Percentiles rank a stretch among this genome's conserved stretches.
These are phyloP conservation scores for Alternaria arbusti DNA, from an alignment of 2,329 filamentous ascomycete species.

Conservation along the genomic window DNA sequence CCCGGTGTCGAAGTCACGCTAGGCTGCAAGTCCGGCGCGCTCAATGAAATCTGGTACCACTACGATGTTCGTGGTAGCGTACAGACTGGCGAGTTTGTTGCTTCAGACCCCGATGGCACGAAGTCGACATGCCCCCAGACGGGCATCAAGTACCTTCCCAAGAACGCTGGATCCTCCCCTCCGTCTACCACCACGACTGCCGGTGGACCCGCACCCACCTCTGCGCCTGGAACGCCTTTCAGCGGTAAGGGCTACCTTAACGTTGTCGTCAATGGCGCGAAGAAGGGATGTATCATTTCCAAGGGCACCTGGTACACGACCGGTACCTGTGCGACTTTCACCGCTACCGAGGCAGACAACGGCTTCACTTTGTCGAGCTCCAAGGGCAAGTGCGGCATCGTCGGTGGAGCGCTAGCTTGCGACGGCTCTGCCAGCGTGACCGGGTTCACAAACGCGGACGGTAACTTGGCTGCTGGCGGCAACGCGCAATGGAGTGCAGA, in stretches of 20 bases:
- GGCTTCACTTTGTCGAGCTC: conserved; percentile 43
- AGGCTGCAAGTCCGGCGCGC: conserved; percentile 59
- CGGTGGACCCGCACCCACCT: conserved; percentile 33
- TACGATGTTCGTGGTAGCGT: conserved; percentile 67
- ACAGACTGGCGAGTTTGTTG: conserved; percentile 66
- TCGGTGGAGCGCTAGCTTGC: conserved; percentile 62
- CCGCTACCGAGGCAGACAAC: conserved; percentile 51
- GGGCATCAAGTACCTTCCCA: conserved; percentile 71
- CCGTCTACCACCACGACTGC: conserved; percentile 38
- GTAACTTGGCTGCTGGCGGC: conserved; percentile 48
- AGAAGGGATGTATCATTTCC: conserved; percentile 71
- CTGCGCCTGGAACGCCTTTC: conserved; percentile 54
- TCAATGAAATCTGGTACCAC: conserved; percentile 67
- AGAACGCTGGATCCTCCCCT: conserved; percentile 48
- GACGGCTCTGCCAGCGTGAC: conserved; percentile 55
- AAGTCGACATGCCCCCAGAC: conserved; percentile 67
- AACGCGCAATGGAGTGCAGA: conserved; percentile 54
- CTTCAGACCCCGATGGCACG: conserved; percentile 63
- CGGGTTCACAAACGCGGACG: conserved; percentile 49
- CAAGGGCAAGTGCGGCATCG: conserved; percentile 60
- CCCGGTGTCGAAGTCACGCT: conserved; percentile 65
- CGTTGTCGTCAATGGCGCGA: conserved; percentile 57
- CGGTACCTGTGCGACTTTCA: conserved; percentile 72
- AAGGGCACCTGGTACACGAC: conserved; percentile 70
- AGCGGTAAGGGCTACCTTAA: conserved; percentile 67